Evolutionary conservation across 1,284 basidiomycete species (phyloP), one percentile per base, ranked within the genome.

Genomic region (Tilletia caries): DNA sequence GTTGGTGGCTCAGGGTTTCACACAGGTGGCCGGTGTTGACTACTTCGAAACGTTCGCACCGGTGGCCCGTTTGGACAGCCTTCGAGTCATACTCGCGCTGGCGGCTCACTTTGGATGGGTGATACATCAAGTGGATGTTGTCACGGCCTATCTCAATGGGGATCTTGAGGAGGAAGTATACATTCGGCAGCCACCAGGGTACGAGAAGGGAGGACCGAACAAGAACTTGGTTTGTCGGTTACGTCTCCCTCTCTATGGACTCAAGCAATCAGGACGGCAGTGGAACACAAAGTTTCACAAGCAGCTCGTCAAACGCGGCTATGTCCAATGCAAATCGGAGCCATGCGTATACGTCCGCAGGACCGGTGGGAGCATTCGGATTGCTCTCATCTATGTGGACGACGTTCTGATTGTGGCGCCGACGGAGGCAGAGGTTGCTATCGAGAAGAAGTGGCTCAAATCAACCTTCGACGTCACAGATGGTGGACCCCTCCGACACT

Each of bases 231-330:
- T 50, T 4, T 50, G 48, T 27, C 48, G 48, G 5, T 18, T 50
- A 5, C 48, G 18, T 20, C 48, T 50, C 6, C 48, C 48, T 50
- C 48, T 50, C 48, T 50, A 50, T 18, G 48, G 48, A 8, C 48
- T 50, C 48, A 50, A 50, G 48, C 48, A 50, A 50, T 20, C 48
- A 20, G 48, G 48, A 20, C 18, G 48, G 48, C 48, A 50, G 48
- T 50, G 48, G 48, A 50, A 50, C 25, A 50, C 48, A 6, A 50
- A 50, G 48, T 50, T 50, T 18, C 48, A 50, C 48, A n/a, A 20
- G 4, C 4, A 27, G 48, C 48, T 50, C 18, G 6, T 50, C 20
- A 18, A 6, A 18, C 48, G 48, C 18, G 48, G 48, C 48, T 50
- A 50, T 18, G 20, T 27, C 4, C 48, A 50, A n/a, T 50, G 48